Conservation (phyloP, 1,284 basidiomycete genomes). For the Trichosporon faecale region DNA sequence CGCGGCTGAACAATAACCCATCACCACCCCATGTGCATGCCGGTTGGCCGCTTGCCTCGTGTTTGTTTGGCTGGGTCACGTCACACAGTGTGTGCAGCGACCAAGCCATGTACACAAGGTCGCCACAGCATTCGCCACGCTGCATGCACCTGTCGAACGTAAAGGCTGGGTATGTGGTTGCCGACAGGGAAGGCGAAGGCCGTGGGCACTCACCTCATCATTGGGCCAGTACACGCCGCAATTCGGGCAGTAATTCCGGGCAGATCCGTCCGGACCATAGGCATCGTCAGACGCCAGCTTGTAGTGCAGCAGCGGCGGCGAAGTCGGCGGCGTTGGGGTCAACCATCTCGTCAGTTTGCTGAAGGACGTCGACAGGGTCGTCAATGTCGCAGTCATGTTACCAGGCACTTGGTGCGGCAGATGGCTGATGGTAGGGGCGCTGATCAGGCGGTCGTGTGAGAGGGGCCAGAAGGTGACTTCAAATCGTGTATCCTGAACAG, state of each 20-base stretch:
- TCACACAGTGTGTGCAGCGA: neutral
- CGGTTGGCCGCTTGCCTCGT: neutral
- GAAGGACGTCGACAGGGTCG: neutral
- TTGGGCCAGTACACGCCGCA: conserved; percentile 6
- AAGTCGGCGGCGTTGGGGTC: neutral
- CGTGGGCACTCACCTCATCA: neutral
- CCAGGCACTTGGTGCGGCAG: neutral
- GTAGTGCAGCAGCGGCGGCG: conserved; percentile 2
- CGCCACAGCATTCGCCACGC: neutral
- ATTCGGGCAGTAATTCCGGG: conserved; percentile 7
- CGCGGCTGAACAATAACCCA: neutral
- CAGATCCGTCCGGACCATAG: conserved; percentile 1
- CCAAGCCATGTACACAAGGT: neutral
- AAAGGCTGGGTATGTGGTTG: neutral
- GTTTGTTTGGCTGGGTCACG: neutral
- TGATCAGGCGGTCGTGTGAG: conserved; percentile 1
- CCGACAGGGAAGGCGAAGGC: neutral
- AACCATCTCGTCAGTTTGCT: conserved; percentile 4
- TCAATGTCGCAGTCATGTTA: neutral
- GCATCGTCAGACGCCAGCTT: neutral
- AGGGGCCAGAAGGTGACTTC: neutral
- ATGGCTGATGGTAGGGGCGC: neutral
- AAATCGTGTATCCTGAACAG: neutral
- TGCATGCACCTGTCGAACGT: neutral
- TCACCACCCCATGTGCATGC: neutral